These are phyloP conservation scores for Tricholomella constricta DNA, from an alignment of 768 basidiomycete species.

Conservation along the genomic window DNA sequence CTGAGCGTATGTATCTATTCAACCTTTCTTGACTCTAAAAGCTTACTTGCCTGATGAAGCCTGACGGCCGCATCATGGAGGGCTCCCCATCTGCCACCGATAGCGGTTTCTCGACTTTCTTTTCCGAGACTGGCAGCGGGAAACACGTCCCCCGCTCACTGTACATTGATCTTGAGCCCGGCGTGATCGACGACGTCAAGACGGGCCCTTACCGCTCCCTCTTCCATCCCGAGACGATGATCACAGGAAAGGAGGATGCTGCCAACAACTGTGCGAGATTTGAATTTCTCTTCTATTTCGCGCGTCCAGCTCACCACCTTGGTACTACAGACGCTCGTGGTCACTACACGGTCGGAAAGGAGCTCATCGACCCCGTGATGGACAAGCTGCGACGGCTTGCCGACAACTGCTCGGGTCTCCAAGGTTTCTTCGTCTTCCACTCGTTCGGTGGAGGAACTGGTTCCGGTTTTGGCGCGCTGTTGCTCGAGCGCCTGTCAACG, in stretches of 20 bases:
- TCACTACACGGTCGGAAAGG: slow-evolving; percentile 99
- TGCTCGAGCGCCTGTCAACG: slow-evolving; percentile 94
- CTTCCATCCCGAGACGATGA: slow-evolving; percentile 98
- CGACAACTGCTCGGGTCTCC: slow-evolving; percentile 96
- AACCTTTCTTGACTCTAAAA: slow-evolving; percentile 20
- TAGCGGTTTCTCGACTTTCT: slow-evolving; percentile 98
- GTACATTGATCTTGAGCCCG: slow-evolving; percentile 96
- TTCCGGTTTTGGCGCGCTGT: slow-evolving; percentile 97
- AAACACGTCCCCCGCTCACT: slow-evolving; percentile 98
- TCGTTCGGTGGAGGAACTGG: slow-evolving; percentile 99
- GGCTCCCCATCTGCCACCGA: slow-evolving; percentile 74
- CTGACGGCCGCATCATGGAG: slow-evolving; percentile 89
- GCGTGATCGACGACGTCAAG: slow-evolving; percentile 97
- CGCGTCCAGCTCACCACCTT: not conserved
- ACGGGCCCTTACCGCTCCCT: slow-evolving; percentile 94
- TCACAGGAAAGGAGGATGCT: slow-evolving; percentile 99
- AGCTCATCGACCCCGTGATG: slow-evolving; percentile 95
- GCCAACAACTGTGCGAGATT: slow-evolving; percentile 88
- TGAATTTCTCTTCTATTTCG: not conserved
- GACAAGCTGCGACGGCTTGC: slow-evolving; percentile 96
- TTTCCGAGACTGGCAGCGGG: slow-evolving; percentile 95
- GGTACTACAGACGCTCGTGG: slow-evolving; percentile 83
- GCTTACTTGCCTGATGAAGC: slow-evolving; percentile 46
- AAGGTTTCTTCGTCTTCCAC: slow-evolving; percentile 99
- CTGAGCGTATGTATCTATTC: slow-evolving; percentile 70